Percentiles rank a stretch among this genome's conserved stretches.
Evolutionary conservation across 805 yeast species (phyloP).

Genomic region (Schwanniomyces polymorphus): DNA sequence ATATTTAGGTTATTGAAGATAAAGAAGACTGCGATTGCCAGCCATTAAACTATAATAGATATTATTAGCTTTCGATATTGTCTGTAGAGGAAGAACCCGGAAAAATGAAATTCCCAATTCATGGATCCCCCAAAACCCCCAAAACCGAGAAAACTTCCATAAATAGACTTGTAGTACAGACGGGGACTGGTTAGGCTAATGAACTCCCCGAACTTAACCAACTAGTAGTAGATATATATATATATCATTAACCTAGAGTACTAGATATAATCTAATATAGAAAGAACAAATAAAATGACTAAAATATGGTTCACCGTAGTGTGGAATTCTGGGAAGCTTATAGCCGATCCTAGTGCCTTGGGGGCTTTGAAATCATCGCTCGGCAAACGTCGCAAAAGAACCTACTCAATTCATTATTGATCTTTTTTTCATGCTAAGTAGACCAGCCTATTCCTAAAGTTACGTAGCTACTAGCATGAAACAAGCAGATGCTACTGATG

Average conservation of each 20-base stretch:
- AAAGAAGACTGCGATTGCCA: constrained; percentile 11
- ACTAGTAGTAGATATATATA: no score
- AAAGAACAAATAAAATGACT: no score
- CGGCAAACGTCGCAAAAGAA: neutral
- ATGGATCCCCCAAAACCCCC: no score
- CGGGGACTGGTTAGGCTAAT: no score
- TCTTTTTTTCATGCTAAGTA: neutral
- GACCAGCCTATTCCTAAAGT: neutral
- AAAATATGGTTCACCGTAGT: neutral
- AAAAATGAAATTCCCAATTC: no score
- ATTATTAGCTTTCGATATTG: neutral
- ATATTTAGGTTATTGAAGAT: constrained; percentile 30
- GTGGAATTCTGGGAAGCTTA: neutral
- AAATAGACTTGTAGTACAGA: no score
- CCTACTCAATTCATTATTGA: neutral
- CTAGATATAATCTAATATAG: no score
- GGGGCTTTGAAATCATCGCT: neutral
- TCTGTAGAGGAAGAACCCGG: no score
- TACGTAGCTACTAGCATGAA: neutral
- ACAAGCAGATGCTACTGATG: neutral
- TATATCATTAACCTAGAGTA: no score
- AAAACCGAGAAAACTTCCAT: no score
- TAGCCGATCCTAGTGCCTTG: neutral
- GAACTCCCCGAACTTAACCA: no score
- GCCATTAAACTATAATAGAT: neutral